Evolutionary conservation across 345 rosid species (phyloP).

Genomic region (Linum lewisii): DNA sequence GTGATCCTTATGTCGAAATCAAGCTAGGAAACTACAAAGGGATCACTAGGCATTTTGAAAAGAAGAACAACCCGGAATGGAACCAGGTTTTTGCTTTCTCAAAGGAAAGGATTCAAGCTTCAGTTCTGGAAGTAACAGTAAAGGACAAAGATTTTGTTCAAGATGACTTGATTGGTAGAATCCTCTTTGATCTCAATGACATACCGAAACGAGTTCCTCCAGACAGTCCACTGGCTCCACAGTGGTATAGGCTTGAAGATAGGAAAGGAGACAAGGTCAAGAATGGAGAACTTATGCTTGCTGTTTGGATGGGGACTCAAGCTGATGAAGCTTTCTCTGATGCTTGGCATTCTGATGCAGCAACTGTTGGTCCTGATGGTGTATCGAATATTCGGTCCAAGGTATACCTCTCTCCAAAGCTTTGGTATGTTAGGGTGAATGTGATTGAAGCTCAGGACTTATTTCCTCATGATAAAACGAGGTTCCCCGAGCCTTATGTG

Average conservation of each 20-base stretch:
- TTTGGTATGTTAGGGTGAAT: conserved; percentile 27
- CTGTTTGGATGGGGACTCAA: conserved; percentile 32
- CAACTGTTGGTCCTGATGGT: conserved; percentile 24
- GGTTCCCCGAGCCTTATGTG: conserved; percentile 23
- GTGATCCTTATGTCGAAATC: conserved; percentile 25
- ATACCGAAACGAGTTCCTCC: conserved; percentile 26
- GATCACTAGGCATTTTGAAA: conserved; percentile 23
- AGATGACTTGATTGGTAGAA: conserved; percentile 25
- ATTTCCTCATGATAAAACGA: conserved; percentile 18
- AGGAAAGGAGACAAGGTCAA: conserved; percentile 19
- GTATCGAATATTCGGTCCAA: conserved; percentile 21
- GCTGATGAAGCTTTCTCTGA: conserved; percentile 26
- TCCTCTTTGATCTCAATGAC: conserved; percentile 20
- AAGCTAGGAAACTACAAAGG: conserved; percentile 28
- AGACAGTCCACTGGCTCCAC: conserved; percentile 26
- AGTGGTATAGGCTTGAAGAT: conserved; percentile 27
- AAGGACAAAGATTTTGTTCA: conserved; percentile 25
- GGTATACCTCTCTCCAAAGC: conserved; percentile 25
- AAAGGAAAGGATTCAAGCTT: conserved; percentile 26
- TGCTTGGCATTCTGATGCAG: conserved; percentile 32
- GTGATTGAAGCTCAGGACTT: conserved; percentile 30
- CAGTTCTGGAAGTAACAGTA: conserved; percentile 18
- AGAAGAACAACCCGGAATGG: conserved; percentile 24
- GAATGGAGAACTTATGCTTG: conserved; percentile 22
- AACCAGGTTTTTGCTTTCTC: conserved; percentile 28